Conservation (phyloP, 192 early-diverging fungal species). For the Backusella westeae region DNA sequence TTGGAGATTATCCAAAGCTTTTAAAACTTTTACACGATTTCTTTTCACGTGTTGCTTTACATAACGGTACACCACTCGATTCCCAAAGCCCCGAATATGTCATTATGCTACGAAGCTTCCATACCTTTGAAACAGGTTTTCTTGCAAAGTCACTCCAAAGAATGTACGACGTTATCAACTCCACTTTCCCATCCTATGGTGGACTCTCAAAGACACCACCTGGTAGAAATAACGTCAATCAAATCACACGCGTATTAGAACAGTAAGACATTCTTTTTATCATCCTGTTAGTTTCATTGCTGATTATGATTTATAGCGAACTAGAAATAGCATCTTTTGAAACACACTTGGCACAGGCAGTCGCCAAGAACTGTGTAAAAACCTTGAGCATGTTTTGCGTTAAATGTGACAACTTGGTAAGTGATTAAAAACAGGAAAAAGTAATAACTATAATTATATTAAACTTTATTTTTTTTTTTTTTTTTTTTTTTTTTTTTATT, state of each 20-base stretch:
- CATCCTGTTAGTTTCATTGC: not conserved
- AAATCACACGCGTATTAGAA: conserved; percentile 51
- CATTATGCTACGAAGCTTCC: conserved; percentile 38
- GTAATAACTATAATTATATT: conserved; percentile 9
- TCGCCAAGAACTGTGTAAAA: conserved; percentile 56
- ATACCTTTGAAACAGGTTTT: conserved; percentile 43
- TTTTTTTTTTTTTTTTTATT: too few species aligned
- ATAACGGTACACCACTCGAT: conserved; percentile 39
- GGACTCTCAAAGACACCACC: conserved; percentile 36
- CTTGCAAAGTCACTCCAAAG: conserved; percentile 52
- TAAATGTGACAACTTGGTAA: conserved; percentile 58
- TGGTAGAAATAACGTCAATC: conserved; percentile 52
- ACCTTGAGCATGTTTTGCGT: conserved; percentile 57
- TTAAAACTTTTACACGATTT: conserved; percentile 51
- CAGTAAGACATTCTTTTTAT: conserved; percentile 38
- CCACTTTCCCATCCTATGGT: conserved; percentile 53
- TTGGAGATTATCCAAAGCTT: conserved; percentile 52
- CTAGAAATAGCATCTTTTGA: conserved; percentile 68
- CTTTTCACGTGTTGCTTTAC: conserved; percentile 51
- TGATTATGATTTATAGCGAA: conserved; percentile 46
- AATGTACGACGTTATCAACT: conserved; percentile 63
- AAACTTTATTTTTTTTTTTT: conserved; percentile 16
- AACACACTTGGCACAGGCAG: conserved; percentile 40
- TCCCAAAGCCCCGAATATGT: conserved; percentile 47
- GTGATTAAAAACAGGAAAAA: not conserved